Percentiles rank a stretch among this genome's conserved stretches.
phyloP scores from a whole-genome alignment of 139 green algal species.

The Chlorella sp. region DNA sequence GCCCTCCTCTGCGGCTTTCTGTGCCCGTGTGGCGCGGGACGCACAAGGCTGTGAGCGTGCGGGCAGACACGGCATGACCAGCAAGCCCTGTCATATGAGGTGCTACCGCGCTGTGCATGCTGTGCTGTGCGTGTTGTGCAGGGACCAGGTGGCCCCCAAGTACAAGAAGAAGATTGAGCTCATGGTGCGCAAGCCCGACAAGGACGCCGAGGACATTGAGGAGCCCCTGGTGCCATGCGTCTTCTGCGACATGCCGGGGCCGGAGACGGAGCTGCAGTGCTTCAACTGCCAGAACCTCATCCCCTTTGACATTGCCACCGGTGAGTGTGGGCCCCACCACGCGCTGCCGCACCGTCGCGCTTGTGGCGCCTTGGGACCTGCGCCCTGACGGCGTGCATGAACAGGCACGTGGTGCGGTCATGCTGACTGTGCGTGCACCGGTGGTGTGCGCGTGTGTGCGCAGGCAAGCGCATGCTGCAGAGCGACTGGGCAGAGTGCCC shows the following conservation, averaged over 20 bases:
- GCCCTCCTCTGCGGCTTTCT: no score
- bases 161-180: slow-evolving; percentile 82
- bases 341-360: no score
- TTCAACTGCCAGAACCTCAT: slow-evolving; percentile 54
- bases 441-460: not conserved
- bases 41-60: not conserved
- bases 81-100: no score
- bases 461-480: slow-evolving; percentile 60
- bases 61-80: no score
- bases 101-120: not conserved
- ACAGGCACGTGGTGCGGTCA: no score
- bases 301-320: slow-evolving; percentile 62
- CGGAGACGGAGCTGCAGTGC: slow-evolving; percentile 57
- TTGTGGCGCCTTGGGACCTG: no score
- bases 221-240: slow-evolving; percentile 52
- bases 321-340: no score
- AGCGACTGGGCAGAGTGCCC: slow-evolving; percentile 67
- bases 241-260: slow-evolving; percentile 54
- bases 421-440: not conserved
- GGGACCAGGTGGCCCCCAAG: slow-evolving; percentile 50
- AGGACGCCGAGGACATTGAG: slow-evolving; percentile 47
- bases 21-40: no score
- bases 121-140: slow-evolving; percentile 5
- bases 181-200: slow-evolving; percentile 69
- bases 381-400: no score